A percentile compares a stretch with the other conserved stretches of the same genome.
phyloP scores from a whole-genome alignment of 2,329 filamentous ascomycete genomes.

The Byssoonygena ceratinophila region DNA sequence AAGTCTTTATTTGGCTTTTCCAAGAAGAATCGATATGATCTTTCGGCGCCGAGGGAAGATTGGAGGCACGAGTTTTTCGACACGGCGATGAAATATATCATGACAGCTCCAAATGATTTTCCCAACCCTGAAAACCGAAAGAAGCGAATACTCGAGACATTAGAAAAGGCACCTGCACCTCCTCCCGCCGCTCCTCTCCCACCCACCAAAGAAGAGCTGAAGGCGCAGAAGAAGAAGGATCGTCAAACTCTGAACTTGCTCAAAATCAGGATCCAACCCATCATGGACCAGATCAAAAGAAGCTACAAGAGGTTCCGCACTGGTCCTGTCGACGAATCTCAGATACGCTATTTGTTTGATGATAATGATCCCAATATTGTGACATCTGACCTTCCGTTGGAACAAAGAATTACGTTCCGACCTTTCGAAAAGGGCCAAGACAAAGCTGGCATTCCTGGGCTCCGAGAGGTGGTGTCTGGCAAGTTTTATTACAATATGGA shows the following conservation, averaged over 20 bases:
- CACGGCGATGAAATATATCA: conserved; percentile 62
- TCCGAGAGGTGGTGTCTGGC: conserved; percentile 62
- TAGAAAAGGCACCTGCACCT: conserved; percentile 64
- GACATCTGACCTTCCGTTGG: conserved; percentile 49
- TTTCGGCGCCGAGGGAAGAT: conserved; percentile 53
- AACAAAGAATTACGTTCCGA: conserved; percentile 50
- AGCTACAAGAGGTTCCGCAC: conserved; percentile 82
- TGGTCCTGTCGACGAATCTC: conserved; percentile 61
- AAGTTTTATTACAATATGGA: conserved; percentile 96
- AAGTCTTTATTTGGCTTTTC: conserved; percentile 79
- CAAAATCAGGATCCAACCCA: conserved; percentile 80
- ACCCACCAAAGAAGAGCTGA: conserved; percentile 68
- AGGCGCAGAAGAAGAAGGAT: conserved; percentile 69
- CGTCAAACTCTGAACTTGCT: conserved; percentile 73
- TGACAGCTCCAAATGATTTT: conserved; percentile 71
- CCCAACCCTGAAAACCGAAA: conserved; percentile 79
- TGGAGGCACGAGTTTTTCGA: conserved; percentile 70
- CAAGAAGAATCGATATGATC: conserved; percentile 60
- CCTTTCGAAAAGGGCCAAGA: conserved; percentile 75
- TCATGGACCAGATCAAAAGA: conserved; percentile 92
- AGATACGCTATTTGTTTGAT: conserved; percentile 72
- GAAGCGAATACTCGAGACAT: conserved; percentile 66
- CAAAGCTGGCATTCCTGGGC: conserved; percentile 62
- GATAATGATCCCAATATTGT: conserved; percentile 64
- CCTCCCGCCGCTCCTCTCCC: conserved; percentile 51